Percentiles rank a stretch among this genome's conserved stretches.
These are phyloP conservation scores for Emiliania huxleyi DNA, from an alignment of 78 protist genomes.

Conservation along the genomic window DNA sequence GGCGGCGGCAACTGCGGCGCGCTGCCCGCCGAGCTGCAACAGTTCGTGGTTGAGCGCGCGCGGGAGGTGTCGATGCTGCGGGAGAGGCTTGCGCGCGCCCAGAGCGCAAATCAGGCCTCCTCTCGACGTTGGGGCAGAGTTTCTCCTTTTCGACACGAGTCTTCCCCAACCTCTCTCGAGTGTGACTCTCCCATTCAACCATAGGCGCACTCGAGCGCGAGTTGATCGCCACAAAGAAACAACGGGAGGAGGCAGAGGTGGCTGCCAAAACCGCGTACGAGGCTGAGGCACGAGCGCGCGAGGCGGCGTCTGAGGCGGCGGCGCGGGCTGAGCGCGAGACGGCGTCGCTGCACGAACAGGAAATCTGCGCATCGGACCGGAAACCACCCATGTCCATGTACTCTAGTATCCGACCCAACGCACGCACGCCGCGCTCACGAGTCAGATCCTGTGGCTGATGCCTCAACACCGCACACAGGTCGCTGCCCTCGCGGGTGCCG, in stretches of 20 bases:
- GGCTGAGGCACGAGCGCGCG: not conserved
- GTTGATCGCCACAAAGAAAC: not conserved
- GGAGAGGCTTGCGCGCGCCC: not conserved
- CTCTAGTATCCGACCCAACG: too few species aligned
- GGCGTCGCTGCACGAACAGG: not conserved
- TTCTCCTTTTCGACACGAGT: too few species aligned
- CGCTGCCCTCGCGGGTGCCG: not conserved
- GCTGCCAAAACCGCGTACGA: not conserved
- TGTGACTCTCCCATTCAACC: too few species aligned
- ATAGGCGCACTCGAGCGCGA: not conserved
- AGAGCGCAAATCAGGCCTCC: not conserved
- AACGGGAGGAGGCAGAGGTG: not conserved
- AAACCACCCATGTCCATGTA: too few species aligned
- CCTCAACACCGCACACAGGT: too few species aligned
- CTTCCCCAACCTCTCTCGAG: too few species aligned
- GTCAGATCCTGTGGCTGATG: too few species aligned
- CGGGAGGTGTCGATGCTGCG: not conserved
- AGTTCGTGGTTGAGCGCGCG: not conserved
- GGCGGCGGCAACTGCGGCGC: not conserved
- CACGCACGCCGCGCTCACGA: too few species aligned
- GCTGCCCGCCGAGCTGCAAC: not conserved
- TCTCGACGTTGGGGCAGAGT: not conserved
- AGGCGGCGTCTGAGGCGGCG: not conserved
- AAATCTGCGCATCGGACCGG: too few species aligned
- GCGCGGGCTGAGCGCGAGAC: not conserved